Percentiles rank a stretch among this genome's conserved stretches.
phyloP scores from a whole-genome alignment of 352 stramenopile species.

The Pythium guiyangense region DNA sequence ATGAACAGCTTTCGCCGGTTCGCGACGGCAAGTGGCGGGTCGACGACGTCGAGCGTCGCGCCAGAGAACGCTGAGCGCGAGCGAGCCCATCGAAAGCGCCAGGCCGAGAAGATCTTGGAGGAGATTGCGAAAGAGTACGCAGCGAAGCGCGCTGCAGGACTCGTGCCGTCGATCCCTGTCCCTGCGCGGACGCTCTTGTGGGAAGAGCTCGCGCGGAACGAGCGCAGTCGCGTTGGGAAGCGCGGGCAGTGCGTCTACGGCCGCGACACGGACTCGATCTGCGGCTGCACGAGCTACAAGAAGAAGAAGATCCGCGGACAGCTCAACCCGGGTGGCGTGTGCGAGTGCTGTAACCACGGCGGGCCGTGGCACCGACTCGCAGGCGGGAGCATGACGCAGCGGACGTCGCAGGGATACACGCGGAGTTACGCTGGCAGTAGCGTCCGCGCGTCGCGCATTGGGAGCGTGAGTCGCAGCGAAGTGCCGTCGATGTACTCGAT shows the following conservation, averaged over 20 bases:
- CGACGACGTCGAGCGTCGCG: neutral
- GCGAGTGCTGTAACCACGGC: constrained; percentile 66
- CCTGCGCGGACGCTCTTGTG: constrained; percentile 73
- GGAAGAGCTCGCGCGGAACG: constrained; percentile 64
- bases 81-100: constrained; percentile 29
- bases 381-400: constrained; percentile 35
- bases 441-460: constrained; percentile 21
- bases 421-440: constrained; percentile 9
- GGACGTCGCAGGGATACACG: constrained; percentile 5
- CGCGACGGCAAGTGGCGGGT: neutral
- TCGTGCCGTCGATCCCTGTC: constrained; percentile 68
- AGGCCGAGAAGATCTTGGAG: constrained; percentile 64
- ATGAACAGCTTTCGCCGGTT: constrained; percentile 1
- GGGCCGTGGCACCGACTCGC: constrained; percentile 62
- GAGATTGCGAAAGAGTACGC: constrained; percentile 82
- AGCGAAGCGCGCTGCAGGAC: constrained; percentile 63
- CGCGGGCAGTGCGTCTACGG: constrained; percentile 71
- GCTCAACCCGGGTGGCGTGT: constrained; percentile 53
- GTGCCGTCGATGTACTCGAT: constrained; percentile 10
- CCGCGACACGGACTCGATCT: constrained; percentile 40
- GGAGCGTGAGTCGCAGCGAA: constrained; percentile 23
- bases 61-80: neutral
- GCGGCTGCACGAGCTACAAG: constrained; percentile 57
- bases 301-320: constrained; percentile 37
- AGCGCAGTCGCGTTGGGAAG: constrained; percentile 32